A percentile compares a stretch with the other conserved stretches of the same genome.
These are phyloP conservation scores for Botryotinia globosa DNA, from an alignment of 2,329 filamentous ascomycete genomes.

Conservation along the genomic window DNA sequence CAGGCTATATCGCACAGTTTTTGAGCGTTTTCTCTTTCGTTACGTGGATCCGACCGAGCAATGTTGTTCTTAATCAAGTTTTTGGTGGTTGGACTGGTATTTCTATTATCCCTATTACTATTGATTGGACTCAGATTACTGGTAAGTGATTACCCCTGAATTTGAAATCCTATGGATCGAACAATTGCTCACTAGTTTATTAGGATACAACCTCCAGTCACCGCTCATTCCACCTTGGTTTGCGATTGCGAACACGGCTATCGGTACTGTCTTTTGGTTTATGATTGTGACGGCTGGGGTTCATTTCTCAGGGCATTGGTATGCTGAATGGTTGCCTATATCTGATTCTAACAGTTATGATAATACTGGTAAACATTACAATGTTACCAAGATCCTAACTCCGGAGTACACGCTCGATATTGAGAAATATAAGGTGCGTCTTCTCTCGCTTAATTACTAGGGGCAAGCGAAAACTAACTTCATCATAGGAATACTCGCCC, in stretches of 20 bases:
- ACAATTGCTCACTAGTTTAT: not conserved
- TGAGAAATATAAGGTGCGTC: constrained; percentile 60
- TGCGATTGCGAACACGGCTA: constrained; percentile 69
- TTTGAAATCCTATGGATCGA: constrained; percentile 40
- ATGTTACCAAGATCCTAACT: constrained; percentile 61
- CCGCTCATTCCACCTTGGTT: constrained; percentile 64
- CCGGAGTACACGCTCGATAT: constrained; percentile 68
- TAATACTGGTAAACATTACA: constrained; percentile 59
- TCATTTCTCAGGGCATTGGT: constrained; percentile 69
- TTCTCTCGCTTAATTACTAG: constrained; percentile 57
- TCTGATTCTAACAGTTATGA: constrained; percentile 61
- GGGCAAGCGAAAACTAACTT: constrained; percentile 31
- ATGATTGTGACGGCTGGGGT: constrained; percentile 56
- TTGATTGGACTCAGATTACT: constrained; percentile 48
- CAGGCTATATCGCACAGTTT: constrained; percentile 62
- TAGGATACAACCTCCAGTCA: constrained; percentile 37
- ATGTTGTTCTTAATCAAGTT: constrained; percentile 66
- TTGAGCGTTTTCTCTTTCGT: constrained; percentile 68
- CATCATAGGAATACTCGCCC: constrained; percentile 68
- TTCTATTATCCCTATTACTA: constrained; percentile 68
- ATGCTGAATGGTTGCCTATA: constrained; percentile 59
- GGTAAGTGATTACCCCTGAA: constrained; percentile 32
- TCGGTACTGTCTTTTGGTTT: constrained; percentile 65
- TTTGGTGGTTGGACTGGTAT: constrained; percentile 67
- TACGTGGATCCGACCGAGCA: constrained; percentile 70